phyloP scores from a whole-genome alignment of 257 asterid species.

The Ilex asprella region DNA sequence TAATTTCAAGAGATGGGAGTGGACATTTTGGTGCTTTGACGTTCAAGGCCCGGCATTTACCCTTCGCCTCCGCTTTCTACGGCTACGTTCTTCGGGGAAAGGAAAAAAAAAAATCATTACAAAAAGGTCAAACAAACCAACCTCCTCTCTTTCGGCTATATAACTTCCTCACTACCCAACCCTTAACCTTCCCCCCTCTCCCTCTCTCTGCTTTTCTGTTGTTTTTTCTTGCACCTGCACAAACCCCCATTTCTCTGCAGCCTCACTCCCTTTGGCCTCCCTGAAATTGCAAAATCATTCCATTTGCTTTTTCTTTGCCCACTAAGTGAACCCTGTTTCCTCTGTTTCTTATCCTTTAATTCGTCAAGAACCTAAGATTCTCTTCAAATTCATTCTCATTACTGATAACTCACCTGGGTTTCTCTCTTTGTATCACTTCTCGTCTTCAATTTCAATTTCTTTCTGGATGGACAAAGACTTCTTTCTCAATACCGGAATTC shows the following conservation, averaged over 20 bases:
- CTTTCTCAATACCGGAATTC: conserved; percentile 42
- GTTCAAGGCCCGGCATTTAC: neutral
- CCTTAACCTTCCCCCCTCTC: conserved; percentile 33
- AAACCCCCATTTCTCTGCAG: no score
- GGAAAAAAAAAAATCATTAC: neutral
- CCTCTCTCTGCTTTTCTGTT: conserved; percentile 6
- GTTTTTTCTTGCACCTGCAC: conserved; percentile 15
- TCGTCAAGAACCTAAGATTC: no score
- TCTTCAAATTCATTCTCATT: neutral
- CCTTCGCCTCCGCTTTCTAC: neutral
- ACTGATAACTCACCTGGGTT: conserved; percentile 15
- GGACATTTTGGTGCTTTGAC: neutral
- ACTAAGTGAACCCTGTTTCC: neutral
- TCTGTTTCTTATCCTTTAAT: neutral
- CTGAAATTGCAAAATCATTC: conserved; percentile 2
- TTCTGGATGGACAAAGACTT: conserved; percentile 60
- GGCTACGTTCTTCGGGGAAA: neutral
- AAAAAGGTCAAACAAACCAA: conserved; percentile 31
- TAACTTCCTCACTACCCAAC: conserved; percentile 29
- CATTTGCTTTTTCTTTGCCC: neutral
- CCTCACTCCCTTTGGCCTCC: no score
- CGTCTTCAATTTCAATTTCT: neutral
- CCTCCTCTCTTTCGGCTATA: conserved; percentile 38
- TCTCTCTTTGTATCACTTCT: neutral
- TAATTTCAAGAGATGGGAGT: neutral